Conservation (phyloP, 805 yeast species). For the Hanseniaspora pseudoguilliermondii region DNA sequence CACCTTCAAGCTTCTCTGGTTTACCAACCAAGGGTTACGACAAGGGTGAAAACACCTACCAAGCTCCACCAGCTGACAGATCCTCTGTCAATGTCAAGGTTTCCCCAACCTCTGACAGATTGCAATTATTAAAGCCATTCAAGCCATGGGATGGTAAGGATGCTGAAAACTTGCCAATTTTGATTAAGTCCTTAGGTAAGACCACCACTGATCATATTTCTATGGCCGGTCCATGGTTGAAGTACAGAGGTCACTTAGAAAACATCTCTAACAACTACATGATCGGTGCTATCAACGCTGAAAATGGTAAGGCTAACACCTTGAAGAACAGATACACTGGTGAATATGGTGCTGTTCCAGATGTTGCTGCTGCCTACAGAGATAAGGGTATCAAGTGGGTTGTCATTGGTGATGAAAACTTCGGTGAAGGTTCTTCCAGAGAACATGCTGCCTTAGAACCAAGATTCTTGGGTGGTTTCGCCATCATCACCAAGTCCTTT, state of each 20-base stretch:
- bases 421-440: constrained; percentile 99
- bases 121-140: constrained; percentile 88
- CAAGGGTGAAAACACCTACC: constrained; percentile 87
- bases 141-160: constrained; percentile 95
- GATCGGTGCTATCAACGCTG: constrained; percentile 98
- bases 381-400: constrained; percentile 89
- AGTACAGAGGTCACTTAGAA: constrained; percentile 98
- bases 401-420: constrained; percentile 96
- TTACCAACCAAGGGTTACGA: constrained; percentile 85
- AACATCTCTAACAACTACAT: constrained; percentile 97
- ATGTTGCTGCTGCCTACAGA: constrained; percentile 89
- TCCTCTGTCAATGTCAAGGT: constrained; percentile 58
- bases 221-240: constrained; percentile 99
- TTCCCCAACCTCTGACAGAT: constrained; percentile 87
- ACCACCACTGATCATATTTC: constrained; percentile 99
- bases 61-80: constrained; percentile 91
- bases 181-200: constrained; percentile 92
- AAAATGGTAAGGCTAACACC: constrained; percentile 85
- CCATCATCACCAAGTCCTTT: constrained; percentile 92
- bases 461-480: constrained; percentile 96
- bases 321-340: constrained; percentile 86
- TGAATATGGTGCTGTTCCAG: constrained; percentile 90
- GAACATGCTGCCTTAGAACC: constrained; percentile 99
- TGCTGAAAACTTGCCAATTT: constrained; percentile 74
- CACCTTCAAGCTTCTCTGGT: constrained; percentile 73